phyloP scores from a whole-genome alignment of 345 rosid species.

The Brassica juncea region DNA sequence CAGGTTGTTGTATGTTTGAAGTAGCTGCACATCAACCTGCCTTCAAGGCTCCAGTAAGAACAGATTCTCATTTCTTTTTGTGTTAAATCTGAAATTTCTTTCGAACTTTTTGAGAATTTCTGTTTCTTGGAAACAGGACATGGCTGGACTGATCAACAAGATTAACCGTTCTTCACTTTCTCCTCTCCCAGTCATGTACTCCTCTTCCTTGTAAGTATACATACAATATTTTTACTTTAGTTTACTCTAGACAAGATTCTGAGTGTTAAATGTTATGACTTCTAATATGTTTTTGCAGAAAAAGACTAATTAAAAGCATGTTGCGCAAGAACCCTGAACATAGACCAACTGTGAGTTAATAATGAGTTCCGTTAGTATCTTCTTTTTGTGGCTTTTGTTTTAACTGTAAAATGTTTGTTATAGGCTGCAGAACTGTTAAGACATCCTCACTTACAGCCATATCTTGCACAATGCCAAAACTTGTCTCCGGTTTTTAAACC shows the following conservation, averaged over 20 bases:
- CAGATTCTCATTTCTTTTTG: not conserved
- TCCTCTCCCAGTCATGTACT: conserved; percentile 90
- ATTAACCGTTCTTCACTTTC: conserved; percentile 89
- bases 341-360: conserved; percentile 72
- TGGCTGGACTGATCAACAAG: conserved; percentile 90
- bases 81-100: not conserved
- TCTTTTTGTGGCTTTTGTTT: not conserved
- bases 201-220: conserved; percentile 75
- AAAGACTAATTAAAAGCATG: conserved; percentile 89
- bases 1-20: conserved; percentile 99
- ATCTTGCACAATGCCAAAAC: conserved; percentile 69
- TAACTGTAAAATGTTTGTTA: conserved; percentile 3
- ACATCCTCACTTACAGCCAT: conserved; percentile 85
- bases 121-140: conserved; percentile 59
- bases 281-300: conserved; percentile 48
- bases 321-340: conserved; percentile 83
- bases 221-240: not conserved
- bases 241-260: not conserved
- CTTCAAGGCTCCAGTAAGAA: conserved; percentile 93
- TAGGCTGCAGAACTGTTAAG: conserved; percentile 94
- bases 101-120: not conserved
- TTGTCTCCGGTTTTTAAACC: conserved; percentile 79
- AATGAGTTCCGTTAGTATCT: conserved; percentile 7
- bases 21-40: conserved; percentile 97
- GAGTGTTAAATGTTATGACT: conserved; percentile 1